These are phyloP conservation scores for Eimeria brunetti DNA, from an alignment of 169 alveolate species.

Conservation along the genomic window DNA sequence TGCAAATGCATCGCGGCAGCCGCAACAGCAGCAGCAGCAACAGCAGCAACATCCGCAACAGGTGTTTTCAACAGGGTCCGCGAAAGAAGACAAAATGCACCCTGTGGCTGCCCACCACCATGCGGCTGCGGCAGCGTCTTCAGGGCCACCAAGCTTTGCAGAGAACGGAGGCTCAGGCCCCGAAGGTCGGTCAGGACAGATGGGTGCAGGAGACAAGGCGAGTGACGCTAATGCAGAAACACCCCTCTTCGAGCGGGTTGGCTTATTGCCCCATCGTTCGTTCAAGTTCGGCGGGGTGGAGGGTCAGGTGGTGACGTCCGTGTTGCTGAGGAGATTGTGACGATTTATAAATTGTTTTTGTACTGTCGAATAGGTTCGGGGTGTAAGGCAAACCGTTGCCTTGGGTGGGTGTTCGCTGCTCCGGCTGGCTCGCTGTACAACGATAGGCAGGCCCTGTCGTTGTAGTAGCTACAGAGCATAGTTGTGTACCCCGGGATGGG, in stretches of 20 bases:
- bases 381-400: background rate
- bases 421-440: background rate
- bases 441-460: too few relatives aligned
- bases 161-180: background rate
- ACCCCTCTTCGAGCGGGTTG: constrained; percentile 55
- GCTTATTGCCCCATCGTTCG: constrained; percentile 62
- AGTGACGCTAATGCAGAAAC: too few relatives aligned
- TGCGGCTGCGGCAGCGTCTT: background rate
- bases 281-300: constrained; percentile 78
- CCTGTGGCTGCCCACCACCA: background rate
- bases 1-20: background rate
- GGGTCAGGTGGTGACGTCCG: constrained; percentile 75
- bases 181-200: background rate
- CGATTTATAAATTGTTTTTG: background rate
- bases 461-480: too few relatives aligned
- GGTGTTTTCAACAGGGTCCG: background rate
- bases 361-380: background rate
- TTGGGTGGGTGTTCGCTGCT: background rate
- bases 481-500: too few relatives aligned
- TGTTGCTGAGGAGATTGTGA: constrained; percentile 64
- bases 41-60: background rate
- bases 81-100: background rate
- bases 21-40: background rate
- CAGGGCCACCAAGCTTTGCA: background rate
- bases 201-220: background rate